Percentiles rank a stretch among this genome's conserved stretches.
phyloP scores from a whole-genome alignment of 2,329 filamentous ascomycete species.

The Calonectria multiphialidica region DNA sequence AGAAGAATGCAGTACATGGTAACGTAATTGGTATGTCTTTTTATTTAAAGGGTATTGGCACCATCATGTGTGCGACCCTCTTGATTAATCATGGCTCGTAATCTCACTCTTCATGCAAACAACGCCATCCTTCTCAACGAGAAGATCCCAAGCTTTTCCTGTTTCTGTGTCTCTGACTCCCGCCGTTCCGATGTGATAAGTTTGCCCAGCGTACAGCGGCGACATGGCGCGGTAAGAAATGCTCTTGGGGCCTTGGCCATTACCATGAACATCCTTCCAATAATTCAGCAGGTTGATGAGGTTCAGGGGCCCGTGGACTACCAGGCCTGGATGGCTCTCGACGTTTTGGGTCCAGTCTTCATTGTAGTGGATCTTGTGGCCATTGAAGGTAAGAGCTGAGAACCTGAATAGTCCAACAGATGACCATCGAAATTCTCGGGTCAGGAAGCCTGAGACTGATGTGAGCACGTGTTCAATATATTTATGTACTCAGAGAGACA shows the following conservation, averaged over 20 bases:
- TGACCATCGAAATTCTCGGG: conserved; percentile 56
- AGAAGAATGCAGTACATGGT: neutral
- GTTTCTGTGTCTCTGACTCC: conserved; percentile 51
- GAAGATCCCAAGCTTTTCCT: conserved; percentile 55
- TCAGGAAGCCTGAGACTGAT: conserved; percentile 30
- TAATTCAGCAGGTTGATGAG: conserved; percentile 80
- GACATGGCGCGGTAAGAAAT: conserved; percentile 77
- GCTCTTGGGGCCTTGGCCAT: conserved; percentile 45
- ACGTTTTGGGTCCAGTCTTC: conserved; percentile 71
- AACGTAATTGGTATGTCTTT: neutral
- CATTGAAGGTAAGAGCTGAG: conserved; percentile 88
- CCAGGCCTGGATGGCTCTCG: conserved; percentile 76
- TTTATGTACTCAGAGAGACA: neutral
- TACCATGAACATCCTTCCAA: conserved; percentile 64
- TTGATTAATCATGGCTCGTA: neutral
- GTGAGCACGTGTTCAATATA: neutral
- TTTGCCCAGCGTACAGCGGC: conserved; percentile 77
- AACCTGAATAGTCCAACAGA: conserved; percentile 78
- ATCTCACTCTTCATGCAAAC: conserved; percentile 54
- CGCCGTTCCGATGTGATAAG: conserved; percentile 70
- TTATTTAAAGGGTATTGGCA: neutral
- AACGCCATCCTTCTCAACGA: conserved; percentile 56
- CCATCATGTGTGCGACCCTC: neutral
- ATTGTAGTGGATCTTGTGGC: conserved; percentile 87
- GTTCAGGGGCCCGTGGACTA: conserved; percentile 86